phyloP scores from a whole-genome alignment of 2,329 filamentous ascomycete species.

The Fusarium nisikadoi region DNA sequence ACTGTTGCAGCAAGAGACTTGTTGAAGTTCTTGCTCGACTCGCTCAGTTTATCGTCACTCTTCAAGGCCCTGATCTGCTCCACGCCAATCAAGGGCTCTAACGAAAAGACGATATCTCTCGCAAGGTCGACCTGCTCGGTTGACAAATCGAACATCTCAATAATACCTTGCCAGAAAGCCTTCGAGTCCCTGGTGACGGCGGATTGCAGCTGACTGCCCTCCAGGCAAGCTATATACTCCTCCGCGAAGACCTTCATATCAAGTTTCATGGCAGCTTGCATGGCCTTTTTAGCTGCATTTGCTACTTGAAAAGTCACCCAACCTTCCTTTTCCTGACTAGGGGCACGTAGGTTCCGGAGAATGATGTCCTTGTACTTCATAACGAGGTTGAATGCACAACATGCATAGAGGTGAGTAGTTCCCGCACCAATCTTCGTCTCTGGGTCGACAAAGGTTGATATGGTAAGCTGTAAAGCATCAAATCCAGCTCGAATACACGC shows the following conservation, averaged over 20 bases:
- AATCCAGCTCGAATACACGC: slow-evolving; percentile 73
- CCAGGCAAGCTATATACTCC: slow-evolving; percentile 67
- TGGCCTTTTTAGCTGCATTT: slow-evolving; percentile 56
- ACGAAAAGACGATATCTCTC: slow-evolving; percentile 76
- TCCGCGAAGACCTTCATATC: slow-evolving; percentile 57
- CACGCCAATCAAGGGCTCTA: slow-evolving; percentile 76
- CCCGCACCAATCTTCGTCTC: slow-evolving; percentile 57
- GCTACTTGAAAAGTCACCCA: slow-evolving; percentile 55
- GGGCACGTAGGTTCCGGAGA: slow-evolving; percentile 49
- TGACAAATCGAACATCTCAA: slow-evolving; percentile 82
- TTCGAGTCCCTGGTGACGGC: slow-evolving; percentile 75
- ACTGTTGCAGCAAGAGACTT: slow-evolving; percentile 67
- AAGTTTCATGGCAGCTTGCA: slow-evolving; percentile 66
- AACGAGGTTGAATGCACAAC: slow-evolving; percentile 73
- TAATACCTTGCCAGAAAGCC: slow-evolving; percentile 52
- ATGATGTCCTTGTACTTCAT: slow-evolving; percentile 72
- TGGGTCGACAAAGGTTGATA: slow-evolving; percentile 65
- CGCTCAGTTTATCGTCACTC: slow-evolving; percentile 52
- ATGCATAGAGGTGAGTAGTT: slow-evolving; percentile 70
- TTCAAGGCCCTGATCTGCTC: slow-evolving; percentile 75
- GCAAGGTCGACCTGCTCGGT: slow-evolving; percentile 78
- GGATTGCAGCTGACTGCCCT: slow-evolving; percentile 70
- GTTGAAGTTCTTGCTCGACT: slow-evolving; percentile 76
- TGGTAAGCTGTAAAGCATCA: slow-evolving; percentile 66
- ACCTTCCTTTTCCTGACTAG: slow-evolving; percentile 45